These are phyloP conservation scores for Teunomyces tritomae DNA, from an alignment of 805 yeast species.

Conservation along the genomic window DNA sequence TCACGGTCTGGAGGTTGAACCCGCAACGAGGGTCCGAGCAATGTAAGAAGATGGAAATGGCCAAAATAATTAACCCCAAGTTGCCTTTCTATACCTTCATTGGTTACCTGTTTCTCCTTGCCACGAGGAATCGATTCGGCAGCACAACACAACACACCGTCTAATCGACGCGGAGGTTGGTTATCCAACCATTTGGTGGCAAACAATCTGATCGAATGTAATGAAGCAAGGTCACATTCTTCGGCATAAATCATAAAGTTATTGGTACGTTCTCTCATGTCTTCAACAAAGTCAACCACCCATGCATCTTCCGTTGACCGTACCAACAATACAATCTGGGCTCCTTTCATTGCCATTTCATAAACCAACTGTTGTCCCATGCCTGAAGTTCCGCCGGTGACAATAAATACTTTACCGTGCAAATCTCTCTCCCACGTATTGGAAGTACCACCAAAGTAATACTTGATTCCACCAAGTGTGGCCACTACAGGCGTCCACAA, in stretches of 20 bases:
- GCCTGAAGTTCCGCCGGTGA: constrained; percentile 95
- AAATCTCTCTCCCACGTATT: constrained; percentile 92
- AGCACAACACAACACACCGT: constrained; percentile 86
- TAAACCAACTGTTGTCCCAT: constrained; percentile 74
- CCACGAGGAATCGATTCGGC: constrained; percentile 77
- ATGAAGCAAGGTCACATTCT: constrained; percentile 72
- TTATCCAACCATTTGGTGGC: constrained; percentile 95
- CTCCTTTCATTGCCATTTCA: constrained; percentile 78
- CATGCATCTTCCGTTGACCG: constrained; percentile 64
- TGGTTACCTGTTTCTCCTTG: constrained; percentile 57
- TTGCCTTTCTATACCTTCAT: constrained; percentile 86
- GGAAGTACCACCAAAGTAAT: constrained; percentile 71
- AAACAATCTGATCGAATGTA: constrained; percentile 77
- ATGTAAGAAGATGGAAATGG: constrained; percentile 75
- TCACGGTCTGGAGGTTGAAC: constrained; percentile 95
- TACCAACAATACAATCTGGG: constrained; percentile 76
- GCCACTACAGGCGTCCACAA: constrained; percentile 51
- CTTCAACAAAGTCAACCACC: constrained; percentile 77
- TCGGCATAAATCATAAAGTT: constrained; percentile 88
- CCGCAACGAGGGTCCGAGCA: constrained; percentile 78
- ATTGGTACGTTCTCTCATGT: constrained; percentile 63
- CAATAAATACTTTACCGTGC: constrained; percentile 81
- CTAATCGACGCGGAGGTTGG: constrained; percentile 85
- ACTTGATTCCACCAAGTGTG: constrained; percentile 52
- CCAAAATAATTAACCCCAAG: constrained; percentile 79